Base-by-base conservation (phyloP, 2,329 filamentous ascomycete species). In the Sporothrix variecibatus region DNA sequence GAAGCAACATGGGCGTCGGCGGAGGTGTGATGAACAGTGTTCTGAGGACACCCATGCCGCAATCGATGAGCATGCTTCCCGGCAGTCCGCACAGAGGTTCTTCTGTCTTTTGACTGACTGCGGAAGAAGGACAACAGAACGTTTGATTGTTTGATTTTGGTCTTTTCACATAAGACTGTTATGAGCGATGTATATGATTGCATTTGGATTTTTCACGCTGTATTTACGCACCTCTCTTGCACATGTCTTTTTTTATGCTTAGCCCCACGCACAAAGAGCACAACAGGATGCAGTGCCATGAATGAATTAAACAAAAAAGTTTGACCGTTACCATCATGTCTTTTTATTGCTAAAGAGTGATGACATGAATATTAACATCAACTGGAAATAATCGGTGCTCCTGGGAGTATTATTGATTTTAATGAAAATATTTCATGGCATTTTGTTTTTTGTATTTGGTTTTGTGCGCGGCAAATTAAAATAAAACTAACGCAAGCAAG, bases 171-270 rank as follows among this genome's bases (percentile, higher is more conserved):
- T 2, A 11, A 43, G n/a, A 65, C n/a, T 17, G 60, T 26, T 34
- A 65, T 65, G 60, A 65, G 60, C 60, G 34, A 65, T 65, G 60
- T 65, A 43, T n/a, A 65, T 65, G 60, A 65, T 65, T 65, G 60
- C 60, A 8, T 65, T 65, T 65, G 9, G 43, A 17, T 43, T 15
- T 43, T 40, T 40, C 8, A 65, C 20, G 31, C 8, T 65, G 34
- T 34, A 43, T 65, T 26, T 43, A 65, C n/a, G n/a, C n/a, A 65
- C 11, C 60, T 26, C 51, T 28, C 26, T 28, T 49, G 43, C 43
- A 56, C 51, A 15, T 56, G 26, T 56, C 23, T 7, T 23, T 56
- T 40, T 23, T 43, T 17, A 40, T n/a, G 34, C 20, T 43, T 40
- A 40, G 26, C 51, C 60, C 7, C 3, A 65, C 56, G 34, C 60